A percentile compares a stretch with the other conserved stretches of the same genome.
phyloP scores from a whole-genome alignment of 2,329 filamentous ascomycete genomes.

The Cytospora leucostoma region DNA sequence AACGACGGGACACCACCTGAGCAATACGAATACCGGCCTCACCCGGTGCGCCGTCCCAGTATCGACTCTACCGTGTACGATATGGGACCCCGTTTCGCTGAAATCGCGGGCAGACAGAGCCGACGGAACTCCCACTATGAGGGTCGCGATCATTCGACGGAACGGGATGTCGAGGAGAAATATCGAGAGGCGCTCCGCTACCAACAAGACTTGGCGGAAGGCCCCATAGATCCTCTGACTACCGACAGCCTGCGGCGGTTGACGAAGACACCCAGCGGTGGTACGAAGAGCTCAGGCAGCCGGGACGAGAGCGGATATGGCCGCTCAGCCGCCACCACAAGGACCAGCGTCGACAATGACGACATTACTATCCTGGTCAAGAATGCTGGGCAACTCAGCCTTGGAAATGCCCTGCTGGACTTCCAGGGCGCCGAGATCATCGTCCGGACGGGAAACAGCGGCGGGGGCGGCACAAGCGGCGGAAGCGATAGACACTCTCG shows the following conservation, averaged over 20 bases:
- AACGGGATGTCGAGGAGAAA: conserved; percentile 43
- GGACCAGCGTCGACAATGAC: conserved; percentile 54
- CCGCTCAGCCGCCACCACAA: conserved; percentile 61
- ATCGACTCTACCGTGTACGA: conserved; percentile 42
- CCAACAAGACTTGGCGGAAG: conserved; percentile 54
- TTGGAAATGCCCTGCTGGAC: conserved; percentile 59
- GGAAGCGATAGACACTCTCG: conserved; percentile 49
- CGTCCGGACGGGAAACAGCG: conserved; percentile 45
- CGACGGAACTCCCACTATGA: conserved; percentile 47
- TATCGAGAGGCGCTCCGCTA: conserved; percentile 49
- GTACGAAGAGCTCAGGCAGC: conserved; percentile 60
- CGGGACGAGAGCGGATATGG: conserved; percentile 65
- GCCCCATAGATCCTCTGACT: conserved; percentile 51
- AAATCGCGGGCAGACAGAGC: conserved; percentile 40
- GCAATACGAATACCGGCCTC: conserved; percentile 36
- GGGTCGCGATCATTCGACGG: conserved; percentile 19
- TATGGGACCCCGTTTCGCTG: conserved; percentile 42
- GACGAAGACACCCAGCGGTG: conserved; percentile 54
- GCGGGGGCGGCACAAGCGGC: conserved; percentile 43
- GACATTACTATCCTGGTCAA: conserved; percentile 64
- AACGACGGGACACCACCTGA: conserved; percentile 41
- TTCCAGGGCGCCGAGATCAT: conserved; percentile 62
- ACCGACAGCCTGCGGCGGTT: conserved; percentile 57
- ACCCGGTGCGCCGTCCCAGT: conserved; percentile 36
- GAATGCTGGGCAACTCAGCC: conserved; percentile 56